Evolutionary conservation across 2,329 filamentous ascomycete species (phyloP), one percentile per base, ranked within the genome.

Genomic region (Fusarium fracticaudum): DNA sequence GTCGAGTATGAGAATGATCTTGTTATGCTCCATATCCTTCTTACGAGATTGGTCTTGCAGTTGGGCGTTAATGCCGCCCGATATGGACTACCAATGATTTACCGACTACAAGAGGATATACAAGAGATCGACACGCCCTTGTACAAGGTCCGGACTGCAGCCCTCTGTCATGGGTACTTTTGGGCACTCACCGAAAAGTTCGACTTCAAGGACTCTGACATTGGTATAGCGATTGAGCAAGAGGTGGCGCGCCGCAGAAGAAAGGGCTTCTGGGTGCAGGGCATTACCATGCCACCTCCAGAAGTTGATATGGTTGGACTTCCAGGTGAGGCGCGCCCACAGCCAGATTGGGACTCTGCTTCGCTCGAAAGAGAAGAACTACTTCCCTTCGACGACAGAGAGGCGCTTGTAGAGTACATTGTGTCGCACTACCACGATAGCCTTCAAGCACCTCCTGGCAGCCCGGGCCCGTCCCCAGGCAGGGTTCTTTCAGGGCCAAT

Each of bases 131-230:
- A 91, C 53, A 88, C 88, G 31, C 90, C 92, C 1, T 81, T 90
- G 47, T 89, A 92, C 37, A 96, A 96, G 79, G 89, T 97, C 44
- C 92, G 94, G 48, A 86, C 97, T 48, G 94, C 93, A 37, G 95
- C 93, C 79, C 85, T 98, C 64, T 94, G 96, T 58, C 94, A 97
- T 79, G 95, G 94, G 14, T 98, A 98, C 81, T 91, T 98, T 67
- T 96, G 93, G 92, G 89, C 90, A 2, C 80, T 98, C 69, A 91
- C 89, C 9, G 92, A 95, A 67, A 91, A 90, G 63, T 95, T 98
- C 71, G 89, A 93, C 51, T 92, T 97, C 70, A 92, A 95, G 61
- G 86, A 87, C 12, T 91, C 92, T 0, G 85, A 87, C 1, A 87
- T 93, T 24, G 95, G 94, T 13, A 87, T 88, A 60, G 90, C 91